Conservation (phyloP, 208 protist species). For the Wallacemonas sp. region DNA sequence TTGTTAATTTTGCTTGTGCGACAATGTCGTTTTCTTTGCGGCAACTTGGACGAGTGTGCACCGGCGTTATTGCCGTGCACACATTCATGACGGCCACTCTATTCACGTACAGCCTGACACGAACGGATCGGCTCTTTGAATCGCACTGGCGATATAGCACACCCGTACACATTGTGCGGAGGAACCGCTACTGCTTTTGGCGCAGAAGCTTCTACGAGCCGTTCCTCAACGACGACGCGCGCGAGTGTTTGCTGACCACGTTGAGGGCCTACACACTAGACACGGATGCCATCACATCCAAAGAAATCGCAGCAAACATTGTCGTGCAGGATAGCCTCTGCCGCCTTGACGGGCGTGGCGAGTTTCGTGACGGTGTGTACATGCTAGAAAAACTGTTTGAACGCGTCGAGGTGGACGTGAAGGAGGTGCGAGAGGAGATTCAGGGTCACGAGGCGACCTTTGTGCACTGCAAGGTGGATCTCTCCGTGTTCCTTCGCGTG, state of each 20-base stretch:
- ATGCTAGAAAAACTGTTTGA: slow-evolving; percentile 39
- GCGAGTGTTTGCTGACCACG: slow-evolving; percentile 59
- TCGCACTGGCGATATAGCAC: slow-evolving; percentile 68
- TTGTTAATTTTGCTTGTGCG: slow-evolving; percentile 6
- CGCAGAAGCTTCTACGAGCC: slow-evolving; percentile 33
- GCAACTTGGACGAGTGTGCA: slow-evolving; percentile 26
- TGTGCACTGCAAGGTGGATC: slow-evolving; percentile 50
- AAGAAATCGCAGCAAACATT: slow-evolving; percentile 37
- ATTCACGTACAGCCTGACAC: slow-evolving; percentile 32
- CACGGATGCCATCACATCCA: slow-evolving; percentile 21
- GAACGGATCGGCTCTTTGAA: slow-evolving; percentile 50
- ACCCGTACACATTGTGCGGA: slow-evolving; percentile 32
- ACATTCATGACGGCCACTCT: slow-evolving; percentile 24
- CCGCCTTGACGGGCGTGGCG: slow-evolving; percentile 43
- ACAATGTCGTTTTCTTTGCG: slow-evolving; percentile 7
- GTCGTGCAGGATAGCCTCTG: slow-evolving; percentile 59
- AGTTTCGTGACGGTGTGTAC: slow-evolving; percentile 53
- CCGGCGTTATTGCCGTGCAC: slow-evolving; percentile 32
- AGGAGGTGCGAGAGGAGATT: slow-evolving; percentile 53
- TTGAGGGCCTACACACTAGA: slow-evolving; percentile 38
- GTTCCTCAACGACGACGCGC: slow-evolving; percentile 40
- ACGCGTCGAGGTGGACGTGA: slow-evolving; percentile 32
- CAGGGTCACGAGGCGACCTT: slow-evolving; percentile 46
- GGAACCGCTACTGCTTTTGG: slow-evolving; percentile 50
- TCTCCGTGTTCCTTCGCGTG: slow-evolving; percentile 37